Evolutionary conservation across 2,329 filamentous ascomycete genomes (phyloP), one percentile per base, ranked within the genome.

Genomic region (Pyrenochaeta sp.): DNA sequence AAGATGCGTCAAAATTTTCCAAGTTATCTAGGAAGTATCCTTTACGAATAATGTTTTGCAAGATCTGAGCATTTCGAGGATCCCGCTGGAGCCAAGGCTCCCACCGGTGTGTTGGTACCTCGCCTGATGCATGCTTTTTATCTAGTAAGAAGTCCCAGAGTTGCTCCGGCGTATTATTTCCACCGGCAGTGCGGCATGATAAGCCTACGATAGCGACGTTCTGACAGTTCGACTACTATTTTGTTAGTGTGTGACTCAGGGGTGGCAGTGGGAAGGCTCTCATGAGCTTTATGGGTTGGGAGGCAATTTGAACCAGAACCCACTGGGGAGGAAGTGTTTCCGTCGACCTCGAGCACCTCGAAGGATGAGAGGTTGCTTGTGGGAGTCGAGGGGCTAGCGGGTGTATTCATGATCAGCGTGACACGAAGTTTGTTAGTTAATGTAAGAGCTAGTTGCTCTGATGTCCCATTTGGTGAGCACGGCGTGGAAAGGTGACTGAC

Each of bases 161-260:
- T 34, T 73, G 58, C 19, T 75, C 72, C 0, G 73, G 74, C 15
- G 55, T 63, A 36, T 73, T 55, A 39, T 67, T 72, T 2, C 62
- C 71, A 4, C 76, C 74, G 2, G 76, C 67, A 1, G 68, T 59
- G 27, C 75, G 71, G 52, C 76, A 78, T 5, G 67, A 67, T 56
- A 76, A 67, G 5, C 76, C 76, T 15, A 78, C 66, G 19, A 78
- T 69, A 7, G 76, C 76, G 15, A 77, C 65, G 45, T 70, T 68
- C 5, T n/a, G 39, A 22, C 12, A 22, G 39, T 42, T 22, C 7
- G 39, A 9, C 39, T 22, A 19, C n/a, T 19, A 22, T 22, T 42
- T 15, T 42, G 13, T 42, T 22, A 42, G 15, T 22, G 13, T 9
- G 8, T 9, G 2, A 22, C n/a, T 22, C n/a, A 22, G n/a, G 3